phyloP scores from a whole-genome alignment of 495 filamentous ascomycete genomes.

The Staphylotrichum longicolle region DNA sequence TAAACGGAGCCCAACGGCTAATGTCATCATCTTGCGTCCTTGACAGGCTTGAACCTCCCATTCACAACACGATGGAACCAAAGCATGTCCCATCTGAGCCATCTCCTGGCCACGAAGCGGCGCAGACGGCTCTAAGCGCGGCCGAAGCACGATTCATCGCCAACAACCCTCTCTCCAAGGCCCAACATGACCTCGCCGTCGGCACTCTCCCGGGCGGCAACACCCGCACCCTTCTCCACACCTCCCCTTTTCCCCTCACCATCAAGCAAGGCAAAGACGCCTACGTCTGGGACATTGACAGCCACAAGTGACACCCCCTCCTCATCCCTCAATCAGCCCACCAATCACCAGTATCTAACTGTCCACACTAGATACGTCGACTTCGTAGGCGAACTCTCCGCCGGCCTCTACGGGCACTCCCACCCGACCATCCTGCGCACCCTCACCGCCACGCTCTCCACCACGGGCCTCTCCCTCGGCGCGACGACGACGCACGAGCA shows the following conservation, averaged over 20 bases:
- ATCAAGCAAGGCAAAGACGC: constrained; percentile 42
- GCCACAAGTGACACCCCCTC: constrained; percentile 35
- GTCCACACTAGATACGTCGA: constrained; percentile 44
- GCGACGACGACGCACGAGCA: constrained; percentile 42
- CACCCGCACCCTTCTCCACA: constrained; percentile 57
- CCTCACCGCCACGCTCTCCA: constrained; percentile 37
- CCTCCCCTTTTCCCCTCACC: constrained; percentile 55
- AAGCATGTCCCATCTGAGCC: no score
- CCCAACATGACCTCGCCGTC: constrained; percentile 40
- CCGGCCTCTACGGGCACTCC: constrained; percentile 56
- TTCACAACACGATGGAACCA: no score
- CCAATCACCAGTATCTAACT: neutral
- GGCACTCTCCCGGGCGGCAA: constrained; percentile 58
- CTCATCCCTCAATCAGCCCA: neutral
- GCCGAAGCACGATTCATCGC: constrained; percentile 35
- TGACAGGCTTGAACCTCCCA: no score
- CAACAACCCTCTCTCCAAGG: constrained; percentile 38
- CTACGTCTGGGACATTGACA: constrained; percentile 44
- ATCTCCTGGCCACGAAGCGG: constrained; percentile 4
- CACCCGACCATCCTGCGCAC: constrained; percentile 42
- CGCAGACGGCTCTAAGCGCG: constrained; percentile 27
- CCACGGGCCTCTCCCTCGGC: constrained; percentile 44
- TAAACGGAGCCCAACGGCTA: no score
- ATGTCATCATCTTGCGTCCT: no score
- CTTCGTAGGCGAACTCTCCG: constrained; percentile 52